These are phyloP conservation scores for Globisporangium spiculum DNA, from an alignment of 352 stramenopile genomes.

Conservation along the genomic window DNA sequence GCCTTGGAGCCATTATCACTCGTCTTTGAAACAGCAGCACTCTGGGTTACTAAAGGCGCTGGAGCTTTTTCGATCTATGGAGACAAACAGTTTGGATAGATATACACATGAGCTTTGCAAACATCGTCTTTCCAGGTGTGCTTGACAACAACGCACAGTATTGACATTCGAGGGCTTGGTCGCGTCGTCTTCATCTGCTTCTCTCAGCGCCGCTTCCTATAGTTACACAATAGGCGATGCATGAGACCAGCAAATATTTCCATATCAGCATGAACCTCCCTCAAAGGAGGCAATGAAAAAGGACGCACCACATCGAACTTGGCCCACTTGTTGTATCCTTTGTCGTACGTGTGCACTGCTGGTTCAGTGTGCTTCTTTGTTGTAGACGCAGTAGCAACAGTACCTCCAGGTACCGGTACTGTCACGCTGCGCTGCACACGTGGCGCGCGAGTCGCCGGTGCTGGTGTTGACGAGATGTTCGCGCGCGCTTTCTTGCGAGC, in stretches of 20 bases:
- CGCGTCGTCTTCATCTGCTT: slow-evolving; percentile 32
- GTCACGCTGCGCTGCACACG: slow-evolving; percentile 16
- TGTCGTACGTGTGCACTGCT: slow-evolving; percentile 85
- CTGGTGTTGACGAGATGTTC: background rate
- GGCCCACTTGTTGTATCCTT: slow-evolving; percentile 89
- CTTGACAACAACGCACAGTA: background rate
- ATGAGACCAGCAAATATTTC: background rate
- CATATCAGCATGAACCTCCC: background rate
- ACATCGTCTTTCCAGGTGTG: background rate
- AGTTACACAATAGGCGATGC: background rate
- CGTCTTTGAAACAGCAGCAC: background rate
- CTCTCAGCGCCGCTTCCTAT: slow-evolving; percentile 46
- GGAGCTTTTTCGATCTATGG: background rate
- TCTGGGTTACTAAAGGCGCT: background rate
- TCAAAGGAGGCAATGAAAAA: background rate
- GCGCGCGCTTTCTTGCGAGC: slow-evolving; percentile 26
- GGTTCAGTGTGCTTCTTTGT: slow-evolving; percentile 28
- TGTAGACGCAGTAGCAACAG: background rate
- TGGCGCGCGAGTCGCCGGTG: slow-evolving; percentile 11
- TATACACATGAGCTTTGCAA: background rate
- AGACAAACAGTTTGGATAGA: background rate
- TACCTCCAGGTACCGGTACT: background rate
- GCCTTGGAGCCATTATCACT: background rate
- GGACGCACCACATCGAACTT: slow-evolving; percentile 80
- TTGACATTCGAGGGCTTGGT: background rate